A percentile compares a stretch with the other conserved stretches of the same genome.
Evolutionary conservation across 73 alveolate genomes (phyloP).

Genomic region (Symbiodinium natans): DNA sequence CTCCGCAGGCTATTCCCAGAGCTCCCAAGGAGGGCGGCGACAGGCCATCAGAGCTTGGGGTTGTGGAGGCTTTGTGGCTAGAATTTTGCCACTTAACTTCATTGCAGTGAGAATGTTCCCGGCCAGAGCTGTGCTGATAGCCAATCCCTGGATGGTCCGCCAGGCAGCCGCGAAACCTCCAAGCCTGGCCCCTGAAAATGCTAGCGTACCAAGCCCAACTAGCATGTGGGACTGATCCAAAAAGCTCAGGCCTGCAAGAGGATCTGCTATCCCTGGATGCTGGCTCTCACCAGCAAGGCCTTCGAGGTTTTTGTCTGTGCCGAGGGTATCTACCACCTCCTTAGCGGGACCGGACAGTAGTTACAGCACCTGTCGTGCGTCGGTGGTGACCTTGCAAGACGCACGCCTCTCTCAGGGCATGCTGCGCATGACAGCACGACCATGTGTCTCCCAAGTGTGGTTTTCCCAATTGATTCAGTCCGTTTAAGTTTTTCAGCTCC

Average conservation of each 20-base stretch:
- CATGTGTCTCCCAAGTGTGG: no score
- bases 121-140: no score
- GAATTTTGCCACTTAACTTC: no score
- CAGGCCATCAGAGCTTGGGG: background rate
- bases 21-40: background rate
- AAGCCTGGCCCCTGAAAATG: background rate
- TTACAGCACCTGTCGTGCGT: no score
- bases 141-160: no score
- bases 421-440: no score
- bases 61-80: background rate
- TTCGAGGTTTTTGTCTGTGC: no score
- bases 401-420: no score
- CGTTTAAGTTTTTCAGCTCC: no score
- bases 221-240: background rate
- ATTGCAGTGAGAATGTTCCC: no score
- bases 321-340: background rate
- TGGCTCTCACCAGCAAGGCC: constrained; percentile 15
- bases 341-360: no score
- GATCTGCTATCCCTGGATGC: constrained; percentile 62
- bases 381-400: background rate
- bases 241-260: constrained; percentile 30
- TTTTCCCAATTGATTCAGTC: no score
- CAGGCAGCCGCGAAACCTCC: background rate
- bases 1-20: background rate
- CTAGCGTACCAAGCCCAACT: background rate